Evolutionary conservation across 73 alveolate species (phyloP), one percentile per base, ranked within the genome.

Genomic region (Paramecium octaurelia): DNA sequence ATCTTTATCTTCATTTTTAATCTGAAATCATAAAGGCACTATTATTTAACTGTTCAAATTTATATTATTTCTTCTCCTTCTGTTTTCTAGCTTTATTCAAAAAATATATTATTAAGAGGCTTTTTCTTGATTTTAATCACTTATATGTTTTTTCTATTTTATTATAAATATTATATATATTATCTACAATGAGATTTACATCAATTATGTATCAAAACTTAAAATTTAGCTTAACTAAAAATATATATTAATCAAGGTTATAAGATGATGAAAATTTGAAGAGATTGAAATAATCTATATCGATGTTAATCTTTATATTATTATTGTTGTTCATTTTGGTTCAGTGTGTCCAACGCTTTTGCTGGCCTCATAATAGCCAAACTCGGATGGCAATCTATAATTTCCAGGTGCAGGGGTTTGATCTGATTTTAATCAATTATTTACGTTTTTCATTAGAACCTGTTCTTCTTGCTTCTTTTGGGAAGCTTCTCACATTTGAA

Each of bases 401-500:
- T 92, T 48, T 58, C 98, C 98, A 5, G 98, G 98, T 1, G 97
- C 98, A 84, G 98, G 98, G n/a, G 96, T 87, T 36, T 50, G 3
- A 36, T 34, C 88, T 75, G 18, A 29, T 10, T 75, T 31, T 36
- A 2, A 54, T 2, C 2, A 54, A 14, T 8, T 34, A 5, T 16
- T 4, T 75, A 75, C 88, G 0, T 75, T 75, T 75, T 75, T 44
- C 88, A 36, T 24, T 75, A 0, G 88, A 36, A 31, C 88, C 59
- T 75, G 88, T 34, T 36, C 36, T 34, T 75, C 88, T 75, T 34
- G 35, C 68, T 44, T 75, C 88, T 44, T 75, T 75, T 14, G 88
- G 88, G n/a, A 75, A 75, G 40, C 88, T 75, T 50, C 97, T 75
- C 58, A 95, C 94, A 92, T 80, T 77, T 11, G 97, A 93, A 11